Conservation (phyloP, 345 rosid species). For the Isatis tinctoria region DNA sequence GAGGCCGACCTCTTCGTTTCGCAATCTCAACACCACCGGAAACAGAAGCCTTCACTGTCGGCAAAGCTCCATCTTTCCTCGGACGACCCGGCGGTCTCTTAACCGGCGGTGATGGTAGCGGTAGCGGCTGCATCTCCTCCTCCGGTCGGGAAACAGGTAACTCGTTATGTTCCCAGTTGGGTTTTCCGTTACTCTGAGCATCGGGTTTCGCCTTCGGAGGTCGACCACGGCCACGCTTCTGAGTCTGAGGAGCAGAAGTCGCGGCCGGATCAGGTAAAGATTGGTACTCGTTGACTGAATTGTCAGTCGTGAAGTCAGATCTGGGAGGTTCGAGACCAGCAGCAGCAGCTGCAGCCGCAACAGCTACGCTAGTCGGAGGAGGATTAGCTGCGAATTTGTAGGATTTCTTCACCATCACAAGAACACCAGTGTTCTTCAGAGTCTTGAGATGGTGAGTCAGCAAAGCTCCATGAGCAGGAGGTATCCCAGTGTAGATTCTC, state of each 20-base stretch:
- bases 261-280: conserved; percentile 8
- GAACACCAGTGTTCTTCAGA: conserved; percentile 56
- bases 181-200: conserved; percentile 20
- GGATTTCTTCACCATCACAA: conserved; percentile 71
- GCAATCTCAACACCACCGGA: not conserved
- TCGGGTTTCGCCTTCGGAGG: conserved; percentile 51
- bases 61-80: conserved; percentile 36
- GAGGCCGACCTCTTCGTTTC: conserved; percentile 33
- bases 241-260: conserved; percentile 9
- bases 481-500: conserved; percentile 50
- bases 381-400: conserved; percentile 44
- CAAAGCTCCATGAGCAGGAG: conserved; percentile 54
- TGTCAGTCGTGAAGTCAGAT: conserved; percentile 26
- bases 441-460: conserved; percentile 64
- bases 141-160: conserved; percentile 4
- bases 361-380: conserved; percentile 15
- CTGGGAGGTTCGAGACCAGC: conserved; percentile 31
- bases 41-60: conserved; percentile 2
- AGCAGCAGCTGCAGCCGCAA: conserved; percentile 11
- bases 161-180: not conserved
- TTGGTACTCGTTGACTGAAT: conserved; percentile 22
- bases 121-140: not conserved
- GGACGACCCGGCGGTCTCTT: conserved; percentile 53
- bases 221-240: conserved; percentile 65
- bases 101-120: not conserved